Conservation (phyloP, 805 yeast genomes). For the Lipomyces yamanashiensis region DNA sequence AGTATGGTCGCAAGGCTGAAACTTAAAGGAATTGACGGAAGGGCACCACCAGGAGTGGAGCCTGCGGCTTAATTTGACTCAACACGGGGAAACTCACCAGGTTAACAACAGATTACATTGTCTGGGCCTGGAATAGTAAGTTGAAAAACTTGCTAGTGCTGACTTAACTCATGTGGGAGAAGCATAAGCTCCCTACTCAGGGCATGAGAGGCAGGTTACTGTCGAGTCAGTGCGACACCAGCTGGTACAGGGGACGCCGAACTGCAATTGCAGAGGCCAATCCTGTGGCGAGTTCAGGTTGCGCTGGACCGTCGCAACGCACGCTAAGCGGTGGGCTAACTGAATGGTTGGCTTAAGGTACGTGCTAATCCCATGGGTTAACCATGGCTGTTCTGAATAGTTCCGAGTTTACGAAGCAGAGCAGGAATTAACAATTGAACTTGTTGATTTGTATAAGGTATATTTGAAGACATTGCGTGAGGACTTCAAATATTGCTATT, state of each 20-base stretch:
- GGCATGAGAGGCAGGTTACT: slow-evolving; percentile 3
- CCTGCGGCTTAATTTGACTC: slow-evolving; percentile 6
- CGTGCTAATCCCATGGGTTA: slow-evolving; percentile 10
- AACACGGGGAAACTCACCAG: slow-evolving; percentile 28
- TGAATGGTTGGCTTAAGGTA: slow-evolving; percentile 9
- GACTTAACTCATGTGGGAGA: too few relatives aligned
- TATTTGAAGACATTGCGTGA: too few relatives aligned
- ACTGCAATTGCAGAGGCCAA: background rate
- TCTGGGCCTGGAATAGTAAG: too few relatives aligned
- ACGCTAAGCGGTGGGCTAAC: slow-evolving; percentile 13
- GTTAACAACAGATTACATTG: too few relatives aligned
- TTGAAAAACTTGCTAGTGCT: too few relatives aligned
- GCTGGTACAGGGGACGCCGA: slow-evolving; percentile 16
- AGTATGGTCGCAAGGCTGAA: slow-evolving; percentile 57
- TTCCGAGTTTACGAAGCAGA: slow-evolving; percentile 4
- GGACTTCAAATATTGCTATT: too few relatives aligned
- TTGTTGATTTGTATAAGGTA: background rate
- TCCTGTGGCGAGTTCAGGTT: slow-evolving; percentile 6
- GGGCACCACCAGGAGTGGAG: too few relatives aligned
- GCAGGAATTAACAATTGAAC: background rate
- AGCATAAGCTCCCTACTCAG: background rate
- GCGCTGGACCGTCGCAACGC: slow-evolving; percentile 15
- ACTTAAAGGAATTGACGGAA: too few relatives aligned
- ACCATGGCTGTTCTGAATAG: slow-evolving; percentile 4
- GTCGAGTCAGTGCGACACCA: slow-evolving; percentile 9